A percentile compares a stretch with the other conserved stretches of the same genome.
Conservation (phyloP, 1,284 basidiomycete genomes). For the Ustilago bromivora region DNA sequence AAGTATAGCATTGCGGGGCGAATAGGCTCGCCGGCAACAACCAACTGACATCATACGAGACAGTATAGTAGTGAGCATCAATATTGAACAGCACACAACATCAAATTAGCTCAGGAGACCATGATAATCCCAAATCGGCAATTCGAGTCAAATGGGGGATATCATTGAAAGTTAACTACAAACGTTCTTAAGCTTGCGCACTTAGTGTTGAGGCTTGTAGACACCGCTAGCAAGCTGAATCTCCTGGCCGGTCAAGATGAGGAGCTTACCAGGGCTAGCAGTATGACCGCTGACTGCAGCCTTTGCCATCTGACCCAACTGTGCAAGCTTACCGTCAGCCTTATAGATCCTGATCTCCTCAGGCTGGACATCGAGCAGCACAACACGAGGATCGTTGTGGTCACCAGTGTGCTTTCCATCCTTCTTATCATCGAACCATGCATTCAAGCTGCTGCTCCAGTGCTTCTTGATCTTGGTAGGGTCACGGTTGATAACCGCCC, state of each 20-base stretch:
- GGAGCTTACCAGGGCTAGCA: constrained; percentile 76
- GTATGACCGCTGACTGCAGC: constrained; percentile 75
- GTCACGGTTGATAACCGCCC: constrained; percentile 71
- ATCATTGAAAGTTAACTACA: neutral
- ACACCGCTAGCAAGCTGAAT: constrained; percentile 71
- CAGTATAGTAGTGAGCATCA: too few relatives aligned
- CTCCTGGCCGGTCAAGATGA: constrained; percentile 77
- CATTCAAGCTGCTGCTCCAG: constrained; percentile 67
- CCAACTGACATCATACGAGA: too few relatives aligned
- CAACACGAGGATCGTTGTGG: constrained; percentile 82
- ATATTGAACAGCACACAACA: neutral
- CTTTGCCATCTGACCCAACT: constrained; percentile 72
- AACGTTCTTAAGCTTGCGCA: neutral
- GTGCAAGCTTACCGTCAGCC: constrained; percentile 53
- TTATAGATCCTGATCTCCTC: constrained; percentile 73
- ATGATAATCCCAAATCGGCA: neutral
- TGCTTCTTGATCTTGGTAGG: constrained; percentile 62
- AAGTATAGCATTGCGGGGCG: neutral
- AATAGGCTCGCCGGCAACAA: neutral
- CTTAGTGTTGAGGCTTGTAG: constrained; percentile 36
- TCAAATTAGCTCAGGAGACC: neutral
- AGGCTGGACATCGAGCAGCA: constrained; percentile 83
- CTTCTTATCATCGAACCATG: constrained; percentile 87
- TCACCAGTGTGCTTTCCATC: constrained; percentile 89
- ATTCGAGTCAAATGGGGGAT: neutral